Conservation (phyloP, 2,329 filamentous ascomycete species). For the Keithomyces neogunnii region DNA sequence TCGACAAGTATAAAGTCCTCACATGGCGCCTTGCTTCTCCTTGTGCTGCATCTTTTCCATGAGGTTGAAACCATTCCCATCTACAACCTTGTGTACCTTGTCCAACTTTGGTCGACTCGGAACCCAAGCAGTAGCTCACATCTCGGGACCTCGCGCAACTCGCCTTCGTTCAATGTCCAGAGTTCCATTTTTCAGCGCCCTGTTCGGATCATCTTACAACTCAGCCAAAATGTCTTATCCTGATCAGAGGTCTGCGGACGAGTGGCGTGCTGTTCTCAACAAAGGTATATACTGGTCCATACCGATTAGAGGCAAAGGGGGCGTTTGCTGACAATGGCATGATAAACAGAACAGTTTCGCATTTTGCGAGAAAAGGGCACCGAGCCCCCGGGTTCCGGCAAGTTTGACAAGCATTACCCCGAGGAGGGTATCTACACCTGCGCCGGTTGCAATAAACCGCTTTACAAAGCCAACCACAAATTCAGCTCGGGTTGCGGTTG, state of each 20-base stretch:
- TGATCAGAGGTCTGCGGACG: slow-evolving; percentile 69
- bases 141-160: slow-evolving; percentile 16
- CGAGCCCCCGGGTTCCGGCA: slow-evolving; percentile 69
- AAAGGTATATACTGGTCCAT: slow-evolving; percentile 26
- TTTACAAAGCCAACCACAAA: slow-evolving; percentile 91
- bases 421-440: slow-evolving; percentile 74
- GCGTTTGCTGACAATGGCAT: slow-evolving; percentile 5
- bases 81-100: slow-evolving; percentile 38
- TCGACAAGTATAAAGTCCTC: neutral
- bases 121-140: slow-evolving; percentile 13
- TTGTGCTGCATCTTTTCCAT: slow-evolving; percentile 25
- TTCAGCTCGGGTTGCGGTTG: slow-evolving; percentile 96
- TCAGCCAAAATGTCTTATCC: slow-evolving; percentile 63
- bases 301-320: neutral
- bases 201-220: slow-evolving; percentile 59
- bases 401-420: slow-evolving; percentile 81
- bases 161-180: slow-evolving; percentile 56
- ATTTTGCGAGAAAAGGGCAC: slow-evolving; percentile 89
- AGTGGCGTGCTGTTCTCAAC: slow-evolving; percentile 83
- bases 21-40: neutral
- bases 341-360: slow-evolving; percentile 75
- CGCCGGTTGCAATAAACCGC: slow-evolving; percentile 74
- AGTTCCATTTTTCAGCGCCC: slow-evolving; percentile 68
- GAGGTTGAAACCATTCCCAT: slow-evolving; percentile 40
- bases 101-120: slow-evolving; percentile 32